Conservation (phyloP, 1,284 basidiomycete species). For the Crocinoboletus sp. region DNA sequence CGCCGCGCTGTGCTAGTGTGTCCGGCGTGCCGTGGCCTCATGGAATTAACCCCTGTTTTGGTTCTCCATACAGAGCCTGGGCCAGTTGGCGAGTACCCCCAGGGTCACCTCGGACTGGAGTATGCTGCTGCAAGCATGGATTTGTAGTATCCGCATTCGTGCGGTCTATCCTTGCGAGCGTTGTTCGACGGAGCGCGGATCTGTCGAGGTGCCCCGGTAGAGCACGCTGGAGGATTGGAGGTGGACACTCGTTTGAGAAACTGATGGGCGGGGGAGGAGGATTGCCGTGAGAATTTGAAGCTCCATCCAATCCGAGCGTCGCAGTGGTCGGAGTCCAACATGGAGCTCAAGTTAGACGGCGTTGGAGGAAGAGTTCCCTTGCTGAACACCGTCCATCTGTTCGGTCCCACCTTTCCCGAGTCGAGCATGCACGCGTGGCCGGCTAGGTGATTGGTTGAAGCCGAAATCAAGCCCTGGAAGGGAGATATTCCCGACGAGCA, state of each 20-base stretch:
- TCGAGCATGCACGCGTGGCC: background rate
- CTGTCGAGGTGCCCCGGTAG: slow-evolving; percentile 1
- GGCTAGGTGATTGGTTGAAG: background rate
- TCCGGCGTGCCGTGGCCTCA: slow-evolving; percentile 20
- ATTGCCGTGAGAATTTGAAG: slow-evolving; percentile 16
- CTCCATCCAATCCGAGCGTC: too few relatives aligned
- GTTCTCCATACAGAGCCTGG: background rate
- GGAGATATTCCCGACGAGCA: background rate
- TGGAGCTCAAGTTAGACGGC: background rate
- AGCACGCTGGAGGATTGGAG: background rate
- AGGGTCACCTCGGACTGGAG: slow-evolving; percentile 1
- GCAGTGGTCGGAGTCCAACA: background rate
- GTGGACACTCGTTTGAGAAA: background rate
- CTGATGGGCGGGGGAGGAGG: too few relatives aligned
- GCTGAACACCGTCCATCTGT: background rate
- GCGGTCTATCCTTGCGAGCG: too few relatives aligned
- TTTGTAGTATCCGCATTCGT: too few relatives aligned
- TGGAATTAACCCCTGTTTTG: slow-evolving; percentile 15
- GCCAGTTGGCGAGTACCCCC: too few relatives aligned
- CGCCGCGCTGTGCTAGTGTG: slow-evolving; percentile 8
- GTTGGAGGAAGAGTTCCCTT: too few relatives aligned
- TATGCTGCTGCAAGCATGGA: too few relatives aligned
- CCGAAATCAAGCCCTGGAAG: background rate
- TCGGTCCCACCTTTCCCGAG: background rate
- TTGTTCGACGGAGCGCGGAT: too few relatives aligned